Conservation (phyloP, 495 filamentous ascomycete genomes). For the Penicillium maclennaniae region DNA sequence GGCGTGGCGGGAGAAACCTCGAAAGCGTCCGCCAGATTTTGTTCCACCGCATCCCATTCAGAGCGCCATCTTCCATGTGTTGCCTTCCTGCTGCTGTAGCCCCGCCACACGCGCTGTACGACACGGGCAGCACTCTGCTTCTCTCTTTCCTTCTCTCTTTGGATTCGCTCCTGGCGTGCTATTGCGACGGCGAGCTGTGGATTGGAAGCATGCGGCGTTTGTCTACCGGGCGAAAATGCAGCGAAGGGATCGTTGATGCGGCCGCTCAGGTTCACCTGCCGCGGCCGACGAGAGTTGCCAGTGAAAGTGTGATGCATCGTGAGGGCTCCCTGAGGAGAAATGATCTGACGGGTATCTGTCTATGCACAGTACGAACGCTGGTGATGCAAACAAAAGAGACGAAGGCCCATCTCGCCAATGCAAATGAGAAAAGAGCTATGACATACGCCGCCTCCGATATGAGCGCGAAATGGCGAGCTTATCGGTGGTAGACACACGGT, state of each 20-base stretch:
- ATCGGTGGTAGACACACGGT: constrained; percentile 20
- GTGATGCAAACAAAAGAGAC: constrained; percentile 16
- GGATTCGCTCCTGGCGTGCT: constrained; percentile 77
- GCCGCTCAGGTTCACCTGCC: constrained; percentile 92
- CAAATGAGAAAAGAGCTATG: constrained; percentile 29
- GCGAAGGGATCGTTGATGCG: constrained; percentile 75
- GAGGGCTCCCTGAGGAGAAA: constrained; percentile 8
- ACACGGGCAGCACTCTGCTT: constrained; percentile 67
- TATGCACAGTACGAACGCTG: constrained; percentile 10
- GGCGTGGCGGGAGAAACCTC: constrained; percentile 2
- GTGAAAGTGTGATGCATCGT: constrained; percentile 89
- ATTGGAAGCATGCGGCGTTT: constrained; percentile 47
- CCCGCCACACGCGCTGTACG: constrained; percentile 83
- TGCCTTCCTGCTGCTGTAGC: constrained; percentile 58
- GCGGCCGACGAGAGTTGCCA: constrained; percentile 75
- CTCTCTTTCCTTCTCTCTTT: constrained; percentile 78
- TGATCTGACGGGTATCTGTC: neutral
- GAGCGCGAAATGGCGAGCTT: constrained; percentile 18
- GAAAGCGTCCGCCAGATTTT: constrained; percentile 12
- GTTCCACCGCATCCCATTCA: constrained; percentile 60
- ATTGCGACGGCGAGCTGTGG: constrained; percentile 73
- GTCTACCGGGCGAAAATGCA: constrained; percentile 39
- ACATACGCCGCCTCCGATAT: constrained; percentile 26
- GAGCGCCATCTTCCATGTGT: constrained; percentile 56
- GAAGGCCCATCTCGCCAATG: constrained; percentile 26